A percentile compares a stretch with the other conserved stretches of the same genome.
phyloP scores from a whole-genome alignment of 345 rosid species.

The Eutrema heterophyllum region DNA sequence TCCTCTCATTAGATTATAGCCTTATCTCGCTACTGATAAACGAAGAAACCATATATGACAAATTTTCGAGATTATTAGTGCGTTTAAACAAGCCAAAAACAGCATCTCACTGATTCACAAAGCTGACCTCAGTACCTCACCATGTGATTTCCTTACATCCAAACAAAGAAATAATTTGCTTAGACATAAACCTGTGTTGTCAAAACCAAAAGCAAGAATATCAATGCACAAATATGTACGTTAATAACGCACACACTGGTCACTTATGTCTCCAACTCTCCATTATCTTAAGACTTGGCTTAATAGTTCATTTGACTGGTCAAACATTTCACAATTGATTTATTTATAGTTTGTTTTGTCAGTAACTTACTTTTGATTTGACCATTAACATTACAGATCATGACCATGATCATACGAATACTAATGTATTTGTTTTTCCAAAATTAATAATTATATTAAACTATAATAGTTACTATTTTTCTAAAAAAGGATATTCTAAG shows the following conservation, averaged over 20 bases:
- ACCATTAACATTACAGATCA: conserved; percentile 11
- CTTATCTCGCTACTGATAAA: not conserved
- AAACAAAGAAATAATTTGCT: conserved; percentile 3
- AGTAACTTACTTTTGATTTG: conserved; percentile 12
- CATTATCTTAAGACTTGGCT: not conserved
- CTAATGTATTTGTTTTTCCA: not conserved
- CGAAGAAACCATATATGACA: not conserved
- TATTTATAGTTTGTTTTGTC: conserved; percentile 3
- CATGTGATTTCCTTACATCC: conserved; percentile 31
- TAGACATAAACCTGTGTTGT: not conserved
- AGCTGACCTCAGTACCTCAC: conserved; percentile 31
- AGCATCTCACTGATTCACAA: conserved; percentile 16
- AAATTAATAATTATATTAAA: not conserved
- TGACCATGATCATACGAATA: not conserved
- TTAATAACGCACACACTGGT: conserved; percentile 12
- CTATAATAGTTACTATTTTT: not conserved
- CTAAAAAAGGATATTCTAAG: not conserved
- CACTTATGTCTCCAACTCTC: conserved; percentile 8
- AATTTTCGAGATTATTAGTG: not conserved
- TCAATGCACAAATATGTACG: conserved; percentile 6
- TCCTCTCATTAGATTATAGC: not conserved
- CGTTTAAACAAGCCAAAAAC: not conserved
- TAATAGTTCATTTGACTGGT: conserved; percentile 28
- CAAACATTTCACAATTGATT: conserved; percentile 12
- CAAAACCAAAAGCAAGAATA: not conserved